These are phyloP conservation scores for Pleurotus ostreatus DNA, from an alignment of 768 basidiomycete species.

Conservation along the genomic window DNA sequence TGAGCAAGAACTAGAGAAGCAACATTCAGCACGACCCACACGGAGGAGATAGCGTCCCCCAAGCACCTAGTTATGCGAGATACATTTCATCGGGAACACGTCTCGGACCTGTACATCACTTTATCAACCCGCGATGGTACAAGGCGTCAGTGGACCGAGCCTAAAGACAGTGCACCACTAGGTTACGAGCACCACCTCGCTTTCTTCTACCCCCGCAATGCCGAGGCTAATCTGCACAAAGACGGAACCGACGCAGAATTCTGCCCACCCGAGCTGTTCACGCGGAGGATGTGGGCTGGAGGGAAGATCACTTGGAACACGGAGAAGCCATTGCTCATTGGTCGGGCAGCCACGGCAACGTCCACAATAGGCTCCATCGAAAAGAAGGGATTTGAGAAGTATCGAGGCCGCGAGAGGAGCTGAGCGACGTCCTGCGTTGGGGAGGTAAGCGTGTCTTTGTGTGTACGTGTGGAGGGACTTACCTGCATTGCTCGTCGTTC, in stretches of 20 bases:
- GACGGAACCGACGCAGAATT: constrained; percentile 75
- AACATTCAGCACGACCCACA: too few relatives aligned
- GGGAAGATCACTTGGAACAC: constrained; percentile 64
- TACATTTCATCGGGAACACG: constrained; percentile 48
- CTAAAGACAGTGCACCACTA: constrained; percentile 33
- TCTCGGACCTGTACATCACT: constrained; percentile 63
- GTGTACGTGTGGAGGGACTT: too few relatives aligned
- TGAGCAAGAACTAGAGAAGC: too few relatives aligned
- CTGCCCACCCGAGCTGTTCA: constrained; percentile 69
- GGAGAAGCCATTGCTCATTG: constrained; percentile 44
- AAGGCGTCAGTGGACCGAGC: constrained; percentile 34
- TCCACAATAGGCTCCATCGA: constrained; percentile 47
- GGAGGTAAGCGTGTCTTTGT: too few relatives aligned
- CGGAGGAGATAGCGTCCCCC: constrained; percentile 35
- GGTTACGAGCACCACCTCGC: constrained; percentile 66
- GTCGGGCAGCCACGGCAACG: constrained; percentile 43
- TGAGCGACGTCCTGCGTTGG: too few relatives aligned
- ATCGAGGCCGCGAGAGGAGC: too few relatives aligned
- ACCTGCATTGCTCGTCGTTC: too few relatives aligned
- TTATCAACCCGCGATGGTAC: constrained; percentile 71
- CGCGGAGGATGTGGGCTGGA: constrained; percentile 79
- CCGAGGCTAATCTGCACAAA: constrained; percentile 50
- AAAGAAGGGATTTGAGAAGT: constrained; percentile 62
- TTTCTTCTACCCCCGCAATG: constrained; percentile 67
- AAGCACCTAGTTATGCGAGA: constrained; percentile 45